Conservation (phyloP, 2,329 filamentous ascomycete species). For the Phaeosphaeriaceae sp. region DNA sequence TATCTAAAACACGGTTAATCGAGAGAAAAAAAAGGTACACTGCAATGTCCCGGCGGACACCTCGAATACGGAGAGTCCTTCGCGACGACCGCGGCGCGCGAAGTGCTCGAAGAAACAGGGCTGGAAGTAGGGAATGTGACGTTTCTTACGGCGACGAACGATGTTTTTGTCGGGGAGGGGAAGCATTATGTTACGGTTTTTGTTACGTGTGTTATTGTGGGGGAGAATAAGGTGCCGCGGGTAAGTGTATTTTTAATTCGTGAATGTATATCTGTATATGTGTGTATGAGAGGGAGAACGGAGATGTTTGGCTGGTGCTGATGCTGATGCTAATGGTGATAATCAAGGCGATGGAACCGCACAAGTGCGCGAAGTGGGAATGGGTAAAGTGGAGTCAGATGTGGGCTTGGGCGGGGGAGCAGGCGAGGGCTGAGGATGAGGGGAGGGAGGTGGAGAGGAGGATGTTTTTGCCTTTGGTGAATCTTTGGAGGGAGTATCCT, state of each 20-base stretch:
- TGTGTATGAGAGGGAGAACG: too few relatives aligned
- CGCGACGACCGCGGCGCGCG: constrained; percentile 68
- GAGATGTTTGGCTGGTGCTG: constrained; percentile 1
- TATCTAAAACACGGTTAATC: too few relatives aligned
- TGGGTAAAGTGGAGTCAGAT: constrained; percentile 61
- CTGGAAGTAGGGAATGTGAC: constrained; percentile 57
- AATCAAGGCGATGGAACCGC: constrained; percentile 54
- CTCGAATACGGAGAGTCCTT: constrained; percentile 72
- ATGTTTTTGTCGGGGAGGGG: constrained; percentile 62
- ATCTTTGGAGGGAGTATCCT: constrained; percentile 48
- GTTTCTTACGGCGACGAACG: constrained; percentile 70
- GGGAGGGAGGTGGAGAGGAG: constrained; percentile 34
- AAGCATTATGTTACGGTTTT: constrained; percentile 82
- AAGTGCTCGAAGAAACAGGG: constrained; percentile 74
- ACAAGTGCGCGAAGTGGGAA: constrained; percentile 63
- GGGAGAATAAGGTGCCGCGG: constrained; percentile 58
- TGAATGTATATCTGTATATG: not conserved
- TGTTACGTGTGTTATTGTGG: constrained; percentile 60
- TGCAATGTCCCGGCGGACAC: constrained; percentile 76
- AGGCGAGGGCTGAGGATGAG: constrained; percentile 34
- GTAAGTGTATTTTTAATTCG: constrained; percentile 54
- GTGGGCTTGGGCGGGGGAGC: constrained; percentile 44
- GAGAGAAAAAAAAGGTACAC: too few relatives aligned
- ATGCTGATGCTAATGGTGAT: too few relatives aligned
- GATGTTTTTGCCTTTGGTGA: constrained; percentile 58